phyloP scores from a whole-genome alignment of 345 rosid genomes.

The Streptanthus diversifolius region DNA sequence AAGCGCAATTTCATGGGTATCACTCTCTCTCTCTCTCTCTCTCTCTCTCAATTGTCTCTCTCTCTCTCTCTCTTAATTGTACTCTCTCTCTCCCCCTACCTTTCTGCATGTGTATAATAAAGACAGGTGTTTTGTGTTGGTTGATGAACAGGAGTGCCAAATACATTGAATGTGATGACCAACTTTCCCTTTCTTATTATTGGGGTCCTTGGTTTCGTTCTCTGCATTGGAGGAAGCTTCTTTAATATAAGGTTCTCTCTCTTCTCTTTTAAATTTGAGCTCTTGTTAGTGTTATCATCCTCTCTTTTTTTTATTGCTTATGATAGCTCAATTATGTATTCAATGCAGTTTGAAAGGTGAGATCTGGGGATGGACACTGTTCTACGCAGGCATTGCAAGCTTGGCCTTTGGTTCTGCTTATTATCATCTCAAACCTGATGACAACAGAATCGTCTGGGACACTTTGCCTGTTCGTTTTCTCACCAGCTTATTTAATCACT shows the following conservation, averaged over 20 bases:
- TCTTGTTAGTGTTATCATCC: neutral
- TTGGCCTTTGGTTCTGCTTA: slow-evolving; percentile 85
- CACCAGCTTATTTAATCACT: neutral
- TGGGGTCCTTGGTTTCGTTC: slow-evolving; percentile 75
- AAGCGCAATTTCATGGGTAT: slow-evolving; percentile 84
- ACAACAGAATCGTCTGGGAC: slow-evolving; percentile 63
- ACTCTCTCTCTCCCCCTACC: neutral
- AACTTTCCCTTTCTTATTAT: slow-evolving; percentile 79
- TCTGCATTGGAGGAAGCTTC: slow-evolving; percentile 60
- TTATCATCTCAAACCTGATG: slow-evolving; percentile 86
- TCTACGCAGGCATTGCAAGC: slow-evolving; percentile 59
- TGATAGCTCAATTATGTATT: neutral
- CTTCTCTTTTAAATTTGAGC: neutral
- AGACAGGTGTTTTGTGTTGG: slow-evolving; percentile 19
- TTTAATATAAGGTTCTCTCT: slow-evolving; percentile 56
- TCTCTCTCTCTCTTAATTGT: neutral
- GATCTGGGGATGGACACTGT: slow-evolving; percentile 72
- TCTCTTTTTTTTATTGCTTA: neutral
- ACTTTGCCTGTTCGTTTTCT: slow-evolving; percentile 70
- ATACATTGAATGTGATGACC: slow-evolving; percentile 78
- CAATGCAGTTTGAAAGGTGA: slow-evolving; percentile 66
- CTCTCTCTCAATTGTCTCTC: neutral
- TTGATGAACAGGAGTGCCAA: slow-evolving; percentile 66
- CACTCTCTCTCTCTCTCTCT: neutral
- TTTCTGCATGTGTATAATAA: slow-evolving; percentile 21